Evolutionary conservation across 345 rosid genomes (phyloP).

Genomic region (Citrus unshiu): DNA sequence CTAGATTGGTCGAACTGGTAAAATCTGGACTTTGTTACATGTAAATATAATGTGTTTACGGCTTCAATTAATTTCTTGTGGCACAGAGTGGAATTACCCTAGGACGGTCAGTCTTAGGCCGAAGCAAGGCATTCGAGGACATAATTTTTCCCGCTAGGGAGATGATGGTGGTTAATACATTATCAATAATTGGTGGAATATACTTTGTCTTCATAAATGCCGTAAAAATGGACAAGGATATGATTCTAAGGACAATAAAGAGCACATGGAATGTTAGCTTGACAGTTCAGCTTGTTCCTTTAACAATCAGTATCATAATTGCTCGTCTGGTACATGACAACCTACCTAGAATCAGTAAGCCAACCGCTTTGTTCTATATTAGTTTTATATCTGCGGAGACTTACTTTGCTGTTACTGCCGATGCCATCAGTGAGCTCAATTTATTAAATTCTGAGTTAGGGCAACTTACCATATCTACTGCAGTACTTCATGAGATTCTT

Average conservation of each 20-base stretch:
- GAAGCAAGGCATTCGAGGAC: not conserved
- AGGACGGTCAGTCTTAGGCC: slow-evolving; percentile 26
- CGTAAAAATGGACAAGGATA: slow-evolving; percentile 24
- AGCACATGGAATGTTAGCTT: slow-evolving; percentile 13
- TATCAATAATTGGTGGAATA: not conserved
- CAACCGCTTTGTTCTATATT: not conserved
- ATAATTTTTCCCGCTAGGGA: slow-evolving; percentile 10
- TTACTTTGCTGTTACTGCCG: slow-evolving; percentile 14
- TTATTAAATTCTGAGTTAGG: slow-evolving; percentile 34
- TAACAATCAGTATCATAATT: not conserved
- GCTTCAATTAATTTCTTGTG: not conserved
- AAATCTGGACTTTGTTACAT: not conserved
- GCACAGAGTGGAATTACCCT: slow-evolving; percentile 23
- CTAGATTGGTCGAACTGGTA: not conserved
- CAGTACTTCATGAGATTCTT: slow-evolving; percentile 11
- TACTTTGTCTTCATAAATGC: slow-evolving; percentile 21
- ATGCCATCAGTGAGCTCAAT: slow-evolving; percentile 26
- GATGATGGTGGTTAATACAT: not conserved
- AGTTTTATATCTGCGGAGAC: not conserved
- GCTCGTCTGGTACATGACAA: too few relatives aligned
- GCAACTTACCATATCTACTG: slow-evolving; percentile 19
- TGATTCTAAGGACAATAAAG: slow-evolving; percentile 2
- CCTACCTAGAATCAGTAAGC: not conserved
- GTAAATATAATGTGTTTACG: not conserved
- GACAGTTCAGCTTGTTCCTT: not conserved